A percentile compares a stretch with the other conserved stretches of the same genome.
phyloP scores from a whole-genome alignment of 1,284 basidiomycete species.

The Dichomitus squalens region DNA sequence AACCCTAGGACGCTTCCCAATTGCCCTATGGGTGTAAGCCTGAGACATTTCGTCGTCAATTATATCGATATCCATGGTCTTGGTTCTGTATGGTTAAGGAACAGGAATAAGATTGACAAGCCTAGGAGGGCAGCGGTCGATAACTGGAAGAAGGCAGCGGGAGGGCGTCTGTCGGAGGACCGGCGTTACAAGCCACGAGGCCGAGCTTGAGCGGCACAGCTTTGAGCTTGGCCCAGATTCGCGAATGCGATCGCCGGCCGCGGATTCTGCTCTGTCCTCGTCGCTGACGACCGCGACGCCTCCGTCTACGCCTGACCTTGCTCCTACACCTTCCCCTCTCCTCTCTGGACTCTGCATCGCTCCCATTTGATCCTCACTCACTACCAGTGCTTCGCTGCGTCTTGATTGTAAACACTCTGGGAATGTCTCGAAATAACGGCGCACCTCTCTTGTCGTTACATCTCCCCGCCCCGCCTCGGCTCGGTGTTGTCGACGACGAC shows the following conservation, averaged over 20 bases:
- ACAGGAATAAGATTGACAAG: neutral
- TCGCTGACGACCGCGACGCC: neutral
- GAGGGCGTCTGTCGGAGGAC: neutral
- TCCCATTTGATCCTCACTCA: neutral
- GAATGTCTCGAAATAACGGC: neutral
- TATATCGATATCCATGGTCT: conserved; percentile 33
- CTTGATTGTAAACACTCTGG: neutral
- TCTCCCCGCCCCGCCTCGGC: conserved; percentile 19
- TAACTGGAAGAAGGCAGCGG: neutral
- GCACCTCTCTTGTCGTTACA: conserved; percentile 18
- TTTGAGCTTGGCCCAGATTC: too few relatives aligned
- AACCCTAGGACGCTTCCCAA: conserved; percentile 32
- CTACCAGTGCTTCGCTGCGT: neutral
- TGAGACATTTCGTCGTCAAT: conserved; percentile 27
- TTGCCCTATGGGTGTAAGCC: conserved; percentile 6
- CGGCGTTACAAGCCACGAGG: neutral
- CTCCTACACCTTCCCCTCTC: too few relatives aligned
- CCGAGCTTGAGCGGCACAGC: neutral
- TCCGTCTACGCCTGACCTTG: neutral
- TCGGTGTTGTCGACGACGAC: conserved; percentile 21
- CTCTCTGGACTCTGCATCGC: neutral
- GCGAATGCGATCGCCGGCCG: neutral
- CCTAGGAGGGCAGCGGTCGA: neutral
- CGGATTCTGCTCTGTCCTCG: neutral
- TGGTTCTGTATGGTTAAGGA: neutral